phyloP scores from a whole-genome alignment of 305 asterid species.

The Fraxinus albicans region DNA sequence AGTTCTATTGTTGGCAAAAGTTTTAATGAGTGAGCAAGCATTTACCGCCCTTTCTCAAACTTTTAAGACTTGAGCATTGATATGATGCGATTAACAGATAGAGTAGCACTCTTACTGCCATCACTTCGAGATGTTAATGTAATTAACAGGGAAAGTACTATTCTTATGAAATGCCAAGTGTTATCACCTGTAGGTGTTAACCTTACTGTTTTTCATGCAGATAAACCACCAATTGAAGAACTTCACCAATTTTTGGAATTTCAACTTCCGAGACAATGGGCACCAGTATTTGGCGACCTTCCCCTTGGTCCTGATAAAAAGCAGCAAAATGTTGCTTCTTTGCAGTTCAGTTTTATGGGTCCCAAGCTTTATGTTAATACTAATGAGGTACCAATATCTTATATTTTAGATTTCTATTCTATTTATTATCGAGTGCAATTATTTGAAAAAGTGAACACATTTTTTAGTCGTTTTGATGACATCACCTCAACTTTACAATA shows the following conservation, averaged over 20 bases:
- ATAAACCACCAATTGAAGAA: slow-evolving; percentile 82
- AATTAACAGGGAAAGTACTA: background rate
- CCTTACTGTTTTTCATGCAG: slow-evolving; percentile 38
- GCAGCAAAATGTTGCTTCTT: slow-evolving; percentile 60
- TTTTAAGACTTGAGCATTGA: background rate
- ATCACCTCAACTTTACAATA: background rate
- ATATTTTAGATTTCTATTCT: slow-evolving; percentile 5
- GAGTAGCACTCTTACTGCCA: slow-evolving; percentile 6
- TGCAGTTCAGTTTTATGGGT: slow-evolving; percentile 79
- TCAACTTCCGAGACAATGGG: slow-evolving; percentile 84
- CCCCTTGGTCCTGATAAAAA: slow-evolving; percentile 74
- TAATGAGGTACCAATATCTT: slow-evolving; percentile 44
- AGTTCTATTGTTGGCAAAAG: background rate
- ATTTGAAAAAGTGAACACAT: background rate
- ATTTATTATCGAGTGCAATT: background rate
- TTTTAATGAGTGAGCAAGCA: background rate
- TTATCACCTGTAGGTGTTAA: background rate
- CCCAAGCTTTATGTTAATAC: slow-evolving; percentile 75
- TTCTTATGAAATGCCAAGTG: slow-evolving; percentile 11
- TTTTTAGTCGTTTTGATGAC: background rate
- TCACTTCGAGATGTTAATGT: background rate
- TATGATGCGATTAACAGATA: background rate
- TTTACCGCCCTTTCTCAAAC: background rate
- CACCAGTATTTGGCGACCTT: slow-evolving; percentile 78
- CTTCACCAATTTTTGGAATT: slow-evolving; percentile 71